Evolutionary conservation across 2,329 filamentous ascomycete species (phyloP).

Genomic region (Botrytis elliptica): DNA sequence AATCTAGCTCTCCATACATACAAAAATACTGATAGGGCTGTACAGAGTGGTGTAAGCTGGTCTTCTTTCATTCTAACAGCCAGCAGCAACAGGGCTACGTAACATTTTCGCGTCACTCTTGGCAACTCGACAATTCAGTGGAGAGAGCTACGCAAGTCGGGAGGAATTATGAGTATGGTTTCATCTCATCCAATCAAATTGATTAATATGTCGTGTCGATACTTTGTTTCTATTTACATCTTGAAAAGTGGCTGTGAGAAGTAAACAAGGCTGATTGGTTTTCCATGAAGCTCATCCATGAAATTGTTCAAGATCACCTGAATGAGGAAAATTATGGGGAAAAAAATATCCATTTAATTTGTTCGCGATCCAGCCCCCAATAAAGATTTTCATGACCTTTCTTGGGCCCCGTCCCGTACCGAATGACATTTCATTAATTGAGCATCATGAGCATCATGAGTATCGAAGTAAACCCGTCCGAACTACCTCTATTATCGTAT

Average conservation of each 20-base stretch:
- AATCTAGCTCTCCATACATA: background rate
- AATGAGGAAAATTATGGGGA: background rate
- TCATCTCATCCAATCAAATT: background rate
- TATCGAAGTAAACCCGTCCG: background rate
- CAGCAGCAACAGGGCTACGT: constrained; percentile 9
- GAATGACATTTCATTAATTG: too few relatives aligned
- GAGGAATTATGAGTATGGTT: background rate
- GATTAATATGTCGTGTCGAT: background rate
- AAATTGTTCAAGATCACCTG: background rate
- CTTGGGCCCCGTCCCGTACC: background rate
- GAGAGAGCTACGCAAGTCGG: background rate
- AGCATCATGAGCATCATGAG: background rate
- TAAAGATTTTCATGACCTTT: background rate
- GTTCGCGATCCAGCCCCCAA: background rate
- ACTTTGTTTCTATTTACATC: constrained; percentile 16
- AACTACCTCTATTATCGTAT: background rate
- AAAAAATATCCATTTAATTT: background rate
- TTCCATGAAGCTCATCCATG: background rate
- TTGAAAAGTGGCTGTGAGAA: constrained; percentile 7
- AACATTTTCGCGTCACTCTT: constrained; percentile 17
- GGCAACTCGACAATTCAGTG: constrained; percentile 1
- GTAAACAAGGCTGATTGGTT: constrained; percentile 7
- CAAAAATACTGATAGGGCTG: background rate
- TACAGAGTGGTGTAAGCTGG: background rate
- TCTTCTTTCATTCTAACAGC: background rate